Percentiles rank a stretch among this genome's conserved stretches.
Evolutionary conservation across 768 basidiomycete genomes (phyloP).

Genomic region (Lactifluus subvellereus): DNA sequence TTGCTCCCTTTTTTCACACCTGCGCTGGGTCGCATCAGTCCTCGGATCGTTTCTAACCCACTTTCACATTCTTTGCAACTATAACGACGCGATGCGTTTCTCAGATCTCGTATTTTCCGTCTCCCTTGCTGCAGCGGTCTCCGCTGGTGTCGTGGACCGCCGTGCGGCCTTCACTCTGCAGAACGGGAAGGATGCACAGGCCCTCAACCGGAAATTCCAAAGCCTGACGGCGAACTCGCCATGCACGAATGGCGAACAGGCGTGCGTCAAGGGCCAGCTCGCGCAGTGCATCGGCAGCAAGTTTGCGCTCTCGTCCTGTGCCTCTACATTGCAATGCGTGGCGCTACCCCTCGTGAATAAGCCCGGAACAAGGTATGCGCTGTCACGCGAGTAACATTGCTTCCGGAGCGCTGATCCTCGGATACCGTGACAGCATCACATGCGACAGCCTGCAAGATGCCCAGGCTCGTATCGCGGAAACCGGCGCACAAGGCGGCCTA

Average conservation of each 20-base stretch:
- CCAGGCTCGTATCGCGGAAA: constrained; percentile 23
- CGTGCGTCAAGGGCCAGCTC: constrained; percentile 19
- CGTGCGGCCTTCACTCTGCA: constrained; percentile 23
- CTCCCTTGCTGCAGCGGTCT: constrained; percentile 8
- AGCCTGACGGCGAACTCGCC: constrained; percentile 28
- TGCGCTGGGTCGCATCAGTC: constrained; percentile 17
- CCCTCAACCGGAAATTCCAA: constrained; percentile 26
- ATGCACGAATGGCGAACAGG: constrained; percentile 33
- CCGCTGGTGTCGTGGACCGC: constrained; percentile 16
- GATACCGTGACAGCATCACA: constrained; percentile 23
- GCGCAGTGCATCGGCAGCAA: constrained; percentile 26
- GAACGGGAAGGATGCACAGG: constrained; percentile 28
- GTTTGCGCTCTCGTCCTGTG: constrained; percentile 23
- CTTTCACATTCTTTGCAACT: not conserved
- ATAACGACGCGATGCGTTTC: constrained; percentile 13
- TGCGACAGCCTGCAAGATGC: constrained; percentile 29
- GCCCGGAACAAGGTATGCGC: constrained; percentile 29
- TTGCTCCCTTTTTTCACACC: not conserved
- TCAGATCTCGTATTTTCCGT: constrained; percentile 1
- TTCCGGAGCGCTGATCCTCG: no score
- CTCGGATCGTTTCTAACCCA: no score
- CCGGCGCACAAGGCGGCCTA: constrained; percentile 29
- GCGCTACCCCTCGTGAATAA: constrained; percentile 32
- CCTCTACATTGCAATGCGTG: constrained; percentile 20
- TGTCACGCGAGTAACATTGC: not conserved